phyloP scores from a whole-genome alignment of 2,329 filamentous ascomycete genomes.

The Coniella lustricola region DNA sequence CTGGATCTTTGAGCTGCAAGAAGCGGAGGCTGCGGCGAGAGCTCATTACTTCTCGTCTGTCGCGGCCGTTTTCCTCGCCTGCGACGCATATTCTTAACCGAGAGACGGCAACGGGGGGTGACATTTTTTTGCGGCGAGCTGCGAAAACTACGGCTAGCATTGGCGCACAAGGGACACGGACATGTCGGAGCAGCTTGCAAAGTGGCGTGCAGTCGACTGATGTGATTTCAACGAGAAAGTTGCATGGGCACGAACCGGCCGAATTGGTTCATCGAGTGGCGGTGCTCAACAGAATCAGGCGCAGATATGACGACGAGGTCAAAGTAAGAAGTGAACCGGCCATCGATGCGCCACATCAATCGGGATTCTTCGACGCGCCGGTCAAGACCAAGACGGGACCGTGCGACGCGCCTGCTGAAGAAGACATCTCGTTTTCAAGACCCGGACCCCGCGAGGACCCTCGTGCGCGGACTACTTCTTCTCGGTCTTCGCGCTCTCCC shows the following conservation, averaged over 20 bases:
- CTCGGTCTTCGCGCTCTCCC: slow-evolving; percentile 26
- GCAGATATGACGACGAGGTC: slow-evolving; percentile 35
- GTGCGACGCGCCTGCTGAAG: neutral
- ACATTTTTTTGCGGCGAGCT: slow-evolving; percentile 42
- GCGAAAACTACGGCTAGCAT: slow-evolving; percentile 30
- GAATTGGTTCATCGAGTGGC: slow-evolving; percentile 56
- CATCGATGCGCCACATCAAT: neutral
- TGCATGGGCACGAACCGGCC: slow-evolving; percentile 18
- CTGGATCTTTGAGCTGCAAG: slow-evolving; percentile 47
- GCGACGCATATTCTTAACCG: slow-evolving; percentile 63
- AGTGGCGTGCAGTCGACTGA: neutral
- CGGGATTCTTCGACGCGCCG: no score
- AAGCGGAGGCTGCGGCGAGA: slow-evolving; percentile 58
- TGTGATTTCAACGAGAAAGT: slow-evolving; percentile 6
- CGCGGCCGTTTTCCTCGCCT: slow-evolving; percentile 60
- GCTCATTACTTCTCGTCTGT: slow-evolving; percentile 64
- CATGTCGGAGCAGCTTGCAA: slow-evolving; percentile 10
- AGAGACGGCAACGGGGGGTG: slow-evolving; percentile 40
- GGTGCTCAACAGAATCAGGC: slow-evolving; percentile 55
- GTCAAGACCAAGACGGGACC: neutral
- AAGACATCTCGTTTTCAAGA: neutral
- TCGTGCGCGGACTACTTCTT: slow-evolving; percentile 14
- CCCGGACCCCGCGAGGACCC: neutral
- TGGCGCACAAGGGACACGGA: slow-evolving; percentile 14
- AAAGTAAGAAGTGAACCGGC: slow-evolving; percentile 23